Evolutionary conservation across 202 grass and related monocot species (phyloP), one percentile per base, ranked within the genome.

Genomic region (Elaeis oleifera): DNA sequence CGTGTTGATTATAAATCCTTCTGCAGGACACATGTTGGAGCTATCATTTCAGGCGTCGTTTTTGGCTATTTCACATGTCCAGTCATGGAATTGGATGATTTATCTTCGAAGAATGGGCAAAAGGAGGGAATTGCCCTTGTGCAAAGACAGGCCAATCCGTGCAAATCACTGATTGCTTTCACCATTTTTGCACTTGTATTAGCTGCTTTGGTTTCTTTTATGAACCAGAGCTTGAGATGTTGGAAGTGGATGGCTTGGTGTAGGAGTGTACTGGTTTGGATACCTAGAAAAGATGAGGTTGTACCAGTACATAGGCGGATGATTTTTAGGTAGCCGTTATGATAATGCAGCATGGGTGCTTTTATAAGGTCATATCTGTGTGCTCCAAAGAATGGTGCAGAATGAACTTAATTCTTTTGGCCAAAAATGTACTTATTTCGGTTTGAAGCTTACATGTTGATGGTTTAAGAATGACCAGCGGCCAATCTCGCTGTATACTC

Each of bases 21-120:
- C 67, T 77, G 11, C 68, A 91, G 88, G 83, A 49, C 83, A 32
- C 88, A 91, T 76, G 59, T 91, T 54, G 77, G 77, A 26, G 88
- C 88, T 49, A 74, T 63, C 4, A 17, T 84, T 56, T 81, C 80
- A 71, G 83, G 88, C 50, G 19, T 87, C 65, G 21, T 77, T 23
- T 91, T 81, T 22, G 88, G 83, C 26, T 87, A 84, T 76, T 58
- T 87, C 8, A 81, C 74, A 11, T 91, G 83, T 51, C 80, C 88
- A 27, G 73, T 49, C 58, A 49, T 87, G 8, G 71, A 83, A 74
- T 26, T 81, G 17, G 59, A 75, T 60, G 71, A 85, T 77, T n/a
- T 69, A 51, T 21, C 56, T 22, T 67, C 77, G 3, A 87, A 91
- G 53, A 60, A 71, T 9, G 51, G 70, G 64, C 73, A 66, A 71